Evolutionary conservation across 2,329 filamentous ascomycete genomes (phyloP), one percentile per base, ranked within the genome.

Genomic region (Cordyceps cateniannulata): DNA sequence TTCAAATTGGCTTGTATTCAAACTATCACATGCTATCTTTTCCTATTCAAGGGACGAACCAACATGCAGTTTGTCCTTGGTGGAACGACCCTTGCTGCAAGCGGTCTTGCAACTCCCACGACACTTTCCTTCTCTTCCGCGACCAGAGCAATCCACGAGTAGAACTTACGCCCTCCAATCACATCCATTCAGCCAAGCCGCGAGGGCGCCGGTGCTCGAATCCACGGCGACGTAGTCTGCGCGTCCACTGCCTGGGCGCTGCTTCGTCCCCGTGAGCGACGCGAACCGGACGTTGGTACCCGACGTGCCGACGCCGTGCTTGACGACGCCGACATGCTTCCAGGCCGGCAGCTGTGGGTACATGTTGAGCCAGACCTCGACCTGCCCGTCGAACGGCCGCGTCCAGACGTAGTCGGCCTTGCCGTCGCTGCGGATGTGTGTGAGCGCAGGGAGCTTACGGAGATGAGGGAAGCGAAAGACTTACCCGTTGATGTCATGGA

Each of bases 371-470:
- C 64, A 65, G 18, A 65, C 64, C 9, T 53, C 18, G 5, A 62
- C 63, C 18, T 24, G 27, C 22, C 65, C 62, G 24, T 65, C 62
- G 16, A 63, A 32, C 1, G 56, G 49, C 24, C 63, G 51, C 4
- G 62, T 65, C 64, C 64, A 67, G 50, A 66, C 60, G 47, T 65
- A 67, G 44, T 67, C 63, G 20, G 62, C 64, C 44, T 63, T 64
- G 22, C 59, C 65, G 29, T 66, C 65, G 48, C 66, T 59, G 35
- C 24, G 16, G n/a, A 9, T 3, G 56, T 44, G 12, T 12, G 24
- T 6, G 3, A 47, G 10, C 10, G n/a, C 1, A 49, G 25, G 20
- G 10, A 20, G 8, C 20, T 3, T 22, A 5, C 3, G 3, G 12
- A 3, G n/a, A 29, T 16, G 32, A 20, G 40, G 52, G 20, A 25